Evolutionary conservation across 805 yeast species (phyloP).

Genomic region (Kazachstania psychrophila): DNA sequence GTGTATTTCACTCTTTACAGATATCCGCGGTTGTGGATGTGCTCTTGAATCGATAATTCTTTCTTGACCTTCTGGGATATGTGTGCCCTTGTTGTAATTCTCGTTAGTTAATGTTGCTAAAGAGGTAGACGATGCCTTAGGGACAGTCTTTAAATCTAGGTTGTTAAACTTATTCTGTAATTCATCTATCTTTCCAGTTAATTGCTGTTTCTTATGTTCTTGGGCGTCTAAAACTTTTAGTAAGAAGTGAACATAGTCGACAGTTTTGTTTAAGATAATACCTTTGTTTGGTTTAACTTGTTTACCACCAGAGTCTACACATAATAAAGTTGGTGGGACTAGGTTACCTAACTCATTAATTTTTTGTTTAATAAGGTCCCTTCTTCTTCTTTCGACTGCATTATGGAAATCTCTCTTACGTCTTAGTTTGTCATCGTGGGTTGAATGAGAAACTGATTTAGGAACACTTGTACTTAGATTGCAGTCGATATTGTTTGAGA

Average conservation of each 20-base stretch:
- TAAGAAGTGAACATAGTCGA: conserved; percentile 66
- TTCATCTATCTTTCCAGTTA: conserved; percentile 34
- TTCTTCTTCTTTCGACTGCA: conserved; percentile 85
- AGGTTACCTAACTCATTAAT: conserved; percentile 74
- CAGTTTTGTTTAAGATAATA: conserved; percentile 64
- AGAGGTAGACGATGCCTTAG: background rate
- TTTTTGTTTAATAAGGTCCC: conserved; percentile 83
- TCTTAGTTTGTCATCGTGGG: conserved; percentile 55
- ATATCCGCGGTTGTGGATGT: conserved; percentile 7
- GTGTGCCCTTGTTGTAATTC: background rate
- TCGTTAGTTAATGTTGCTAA: background rate
- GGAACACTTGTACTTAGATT: conserved; percentile 12
- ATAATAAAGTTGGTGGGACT: conserved; percentile 66
- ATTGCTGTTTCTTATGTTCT: conserved; percentile 36
- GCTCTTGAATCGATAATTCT: conserved; percentile 23
- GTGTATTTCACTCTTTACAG: background rate
- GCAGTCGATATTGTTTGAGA: conserved; percentile 7
- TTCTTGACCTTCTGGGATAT: conserved; percentile 9
- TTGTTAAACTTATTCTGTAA: conserved; percentile 16
- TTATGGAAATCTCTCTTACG: conserved; percentile 85
- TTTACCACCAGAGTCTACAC: conserved; percentile 39
- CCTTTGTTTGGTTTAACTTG: conserved; percentile 80
- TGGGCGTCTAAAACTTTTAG: conserved; percentile 52
- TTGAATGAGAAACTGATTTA: conserved; percentile 12
- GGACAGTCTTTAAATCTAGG: conserved; percentile 1